These are phyloP conservation scores for Populus alba DNA, from an alignment of 345 rosid genomes.

Conservation along the genomic window DNA sequence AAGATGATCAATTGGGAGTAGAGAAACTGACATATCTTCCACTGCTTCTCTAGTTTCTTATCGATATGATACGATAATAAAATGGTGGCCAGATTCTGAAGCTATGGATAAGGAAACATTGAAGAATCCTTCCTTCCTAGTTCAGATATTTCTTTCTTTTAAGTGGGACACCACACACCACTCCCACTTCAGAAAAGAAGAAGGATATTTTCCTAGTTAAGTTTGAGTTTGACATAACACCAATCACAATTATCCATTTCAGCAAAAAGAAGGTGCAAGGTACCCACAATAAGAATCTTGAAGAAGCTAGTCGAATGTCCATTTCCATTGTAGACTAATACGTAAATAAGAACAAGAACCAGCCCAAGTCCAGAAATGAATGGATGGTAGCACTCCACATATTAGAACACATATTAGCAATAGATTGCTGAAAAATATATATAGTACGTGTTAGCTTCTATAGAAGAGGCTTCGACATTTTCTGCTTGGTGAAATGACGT, in stretches of 20 bases:
- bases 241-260: not conserved
- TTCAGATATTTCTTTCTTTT: not conserved
- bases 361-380: too few species aligned
- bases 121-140: too few species aligned
- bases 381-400: too few species aligned
- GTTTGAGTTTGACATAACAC: not conserved
- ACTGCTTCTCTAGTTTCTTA: constrained; percentile 2
- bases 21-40: constrained; percentile 12
- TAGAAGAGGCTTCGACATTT: too few species aligned
- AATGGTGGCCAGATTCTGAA: not conserved
- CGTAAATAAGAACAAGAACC: too few species aligned
- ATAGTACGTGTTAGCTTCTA: too few species aligned
- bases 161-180: not conserved
- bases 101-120: not conserved
- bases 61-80: not conserved
- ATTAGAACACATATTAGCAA: too few species aligned
- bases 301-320: too few species aligned
- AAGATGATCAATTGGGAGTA: constrained; percentile 12
- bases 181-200: not conserved
- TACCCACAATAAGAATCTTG: not conserved
- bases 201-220: not conserved
- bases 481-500: too few species aligned
- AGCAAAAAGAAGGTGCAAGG: not conserved
- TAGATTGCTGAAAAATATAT: too few species aligned
- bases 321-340: too few species aligned